These are phyloP conservation scores for Sphaerobolus stellatus DNA, from an alignment of 1,284 basidiomycete genomes.

Conservation along the genomic window DNA sequence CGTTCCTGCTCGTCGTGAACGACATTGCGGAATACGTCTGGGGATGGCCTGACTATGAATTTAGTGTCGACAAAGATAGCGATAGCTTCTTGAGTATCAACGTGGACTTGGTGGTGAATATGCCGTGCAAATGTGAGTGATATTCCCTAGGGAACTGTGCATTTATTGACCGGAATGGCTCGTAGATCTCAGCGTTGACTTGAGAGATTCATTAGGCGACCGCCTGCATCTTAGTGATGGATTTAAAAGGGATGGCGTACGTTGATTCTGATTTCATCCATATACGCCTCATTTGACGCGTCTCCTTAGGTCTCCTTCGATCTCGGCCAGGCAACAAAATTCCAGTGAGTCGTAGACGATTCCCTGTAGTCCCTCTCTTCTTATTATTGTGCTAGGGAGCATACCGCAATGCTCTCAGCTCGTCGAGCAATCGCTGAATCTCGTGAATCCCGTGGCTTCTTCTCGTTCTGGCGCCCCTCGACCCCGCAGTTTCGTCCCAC, in stretches of 20 bases:
- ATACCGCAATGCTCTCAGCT: constrained; percentile 63
- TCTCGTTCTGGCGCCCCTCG: constrained; percentile 50
- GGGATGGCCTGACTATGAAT: constrained; percentile 87
- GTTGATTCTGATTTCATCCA: constrained; percentile 24
- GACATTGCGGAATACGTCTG: constrained; percentile 89
- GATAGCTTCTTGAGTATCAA: constrained; percentile 77
- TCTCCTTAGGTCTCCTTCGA: constrained; percentile 73
- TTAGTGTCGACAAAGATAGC: constrained; percentile 72
- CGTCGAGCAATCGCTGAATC: constrained; percentile 69
- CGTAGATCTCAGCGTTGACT: constrained; percentile 80
- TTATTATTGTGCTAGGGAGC: constrained; percentile 42
- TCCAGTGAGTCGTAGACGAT: constrained; percentile 49
- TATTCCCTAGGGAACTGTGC: background rate
- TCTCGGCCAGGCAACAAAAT: constrained; percentile 73
- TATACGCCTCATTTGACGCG: background rate
- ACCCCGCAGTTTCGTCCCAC: constrained; percentile 62
- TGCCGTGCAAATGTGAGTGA: constrained; percentile 85
- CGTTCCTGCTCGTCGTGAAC: constrained; percentile 77
- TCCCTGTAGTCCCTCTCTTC: background rate
- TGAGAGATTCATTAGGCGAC: constrained; percentile 92
- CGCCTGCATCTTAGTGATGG: constrained; percentile 82
- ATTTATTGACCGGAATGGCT: background rate
- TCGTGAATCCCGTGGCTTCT: constrained; percentile 66
- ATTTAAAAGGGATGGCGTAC: constrained; percentile 83
- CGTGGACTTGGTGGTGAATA: constrained; percentile 87